These are phyloP conservation scores for Plenodomus lindquistii DNA, from an alignment of 2,329 filamentous ascomycete genomes.

Conservation along the genomic window DNA sequence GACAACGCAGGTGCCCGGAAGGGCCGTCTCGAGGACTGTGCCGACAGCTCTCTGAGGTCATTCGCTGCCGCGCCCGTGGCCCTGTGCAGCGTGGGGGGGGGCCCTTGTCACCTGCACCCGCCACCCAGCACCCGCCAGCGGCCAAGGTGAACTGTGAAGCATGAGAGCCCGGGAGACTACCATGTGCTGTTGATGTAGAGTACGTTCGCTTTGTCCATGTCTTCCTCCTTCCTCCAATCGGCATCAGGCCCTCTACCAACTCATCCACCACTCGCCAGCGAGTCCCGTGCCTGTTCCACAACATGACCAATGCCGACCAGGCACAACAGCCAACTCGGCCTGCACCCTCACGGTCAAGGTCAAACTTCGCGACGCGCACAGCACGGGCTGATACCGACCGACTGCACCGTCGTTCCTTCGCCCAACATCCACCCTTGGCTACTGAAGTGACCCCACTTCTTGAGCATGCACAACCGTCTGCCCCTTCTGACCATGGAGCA, in stretches of 20 bases:
- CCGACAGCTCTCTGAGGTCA: constrained; percentile 31
- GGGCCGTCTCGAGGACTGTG: constrained; percentile 17
- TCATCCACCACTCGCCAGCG: too few relatives aligned
- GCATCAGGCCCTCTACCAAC: too few relatives aligned
- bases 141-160: not conserved
- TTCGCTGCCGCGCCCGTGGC: constrained; percentile 16
- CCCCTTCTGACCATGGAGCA: constrained; percentile 1
- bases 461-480: too few relatives aligned
- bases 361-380: constrained; percentile 52
- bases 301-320: constrained; percentile 32
- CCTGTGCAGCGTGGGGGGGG: constrained; percentile 26
- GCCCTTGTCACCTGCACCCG: constrained; percentile 13
- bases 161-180: too few relatives aligned
- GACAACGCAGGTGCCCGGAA: constrained; percentile 8
- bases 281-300: too few relatives aligned
- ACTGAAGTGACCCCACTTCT: constrained; percentile 42
- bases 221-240: too few relatives aligned
- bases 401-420: constrained; percentile 47
- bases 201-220: too few relatives aligned
- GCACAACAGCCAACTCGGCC: constrained; percentile 26
- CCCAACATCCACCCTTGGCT: constrained; percentile 28
- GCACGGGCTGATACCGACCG: constrained; percentile 52
- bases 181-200: too few relatives aligned
- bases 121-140: too few relatives aligned
- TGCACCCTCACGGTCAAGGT: constrained; percentile 37